Conservation (phyloP, 768 basidiomycete species). For the Serendipita sp. region DNA sequence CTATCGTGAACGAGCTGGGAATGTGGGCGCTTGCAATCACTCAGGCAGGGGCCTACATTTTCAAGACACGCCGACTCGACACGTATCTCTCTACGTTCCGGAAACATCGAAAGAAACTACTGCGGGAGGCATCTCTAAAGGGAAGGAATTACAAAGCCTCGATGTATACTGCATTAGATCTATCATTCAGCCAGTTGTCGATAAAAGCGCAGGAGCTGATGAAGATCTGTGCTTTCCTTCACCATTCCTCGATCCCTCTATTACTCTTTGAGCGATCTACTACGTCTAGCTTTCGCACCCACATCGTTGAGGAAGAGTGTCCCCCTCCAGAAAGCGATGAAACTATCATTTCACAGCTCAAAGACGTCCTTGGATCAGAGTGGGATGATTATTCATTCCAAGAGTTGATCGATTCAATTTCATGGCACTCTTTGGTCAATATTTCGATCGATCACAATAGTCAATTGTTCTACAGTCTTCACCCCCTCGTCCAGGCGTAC, state of each 20-base stretch:
- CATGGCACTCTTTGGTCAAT: not conserved
- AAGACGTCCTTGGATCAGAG: not conserved
- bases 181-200: not conserved
- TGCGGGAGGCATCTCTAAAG: not conserved
- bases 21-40: too few relatives aligned
- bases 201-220: not conserved
- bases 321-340: not conserved
- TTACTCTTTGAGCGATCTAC: not conserved
- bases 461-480: too few relatives aligned
- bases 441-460: not conserved
- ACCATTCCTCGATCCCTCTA: not conserved
- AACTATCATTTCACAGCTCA: not conserved
- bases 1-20: too few relatives aligned
- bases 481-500: too few relatives aligned
- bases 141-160: not conserved
- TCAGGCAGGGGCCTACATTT: too few relatives aligned
- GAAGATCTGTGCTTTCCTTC: not conserved
- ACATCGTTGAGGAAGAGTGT: not conserved
- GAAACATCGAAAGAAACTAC: not conserved
- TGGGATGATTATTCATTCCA: not conserved
- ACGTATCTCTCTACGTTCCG: not conserved
- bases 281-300: not conserved
- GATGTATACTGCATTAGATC: not conserved
- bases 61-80: not conserved
- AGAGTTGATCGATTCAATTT: not conserved